Conservation (phyloP, 352 stramenopile genomes). For the Globisporangium splendens region DNA sequence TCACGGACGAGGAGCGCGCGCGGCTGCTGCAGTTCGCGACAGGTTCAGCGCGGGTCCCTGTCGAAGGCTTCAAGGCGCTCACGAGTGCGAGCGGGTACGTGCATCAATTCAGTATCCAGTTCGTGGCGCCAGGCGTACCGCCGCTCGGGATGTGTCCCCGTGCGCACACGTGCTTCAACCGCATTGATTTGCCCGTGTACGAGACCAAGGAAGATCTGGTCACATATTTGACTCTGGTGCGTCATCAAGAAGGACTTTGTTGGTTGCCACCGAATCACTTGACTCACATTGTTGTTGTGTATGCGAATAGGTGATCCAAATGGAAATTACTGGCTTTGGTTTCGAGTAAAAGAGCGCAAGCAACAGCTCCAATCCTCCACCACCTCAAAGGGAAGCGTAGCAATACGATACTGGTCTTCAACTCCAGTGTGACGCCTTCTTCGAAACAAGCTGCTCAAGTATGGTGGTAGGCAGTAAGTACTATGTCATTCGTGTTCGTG, state of each 20-base stretch:
- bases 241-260: constrained; percentile 28
- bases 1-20: constrained; percentile 92
- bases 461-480: no score
- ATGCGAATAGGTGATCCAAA: constrained; percentile 52
- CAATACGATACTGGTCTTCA: no score
- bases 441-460: no score
- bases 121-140: constrained; percentile 44
- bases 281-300: constrained; percentile 48
- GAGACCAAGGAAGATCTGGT: constrained; percentile 80
- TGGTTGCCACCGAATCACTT: background rate
- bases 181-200: constrained; percentile 83
- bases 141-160: constrained; percentile 63
- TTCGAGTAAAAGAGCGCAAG: constrained; percentile 19
- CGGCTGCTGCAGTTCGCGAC: constrained; percentile 97
- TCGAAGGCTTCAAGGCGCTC: constrained; percentile 78
- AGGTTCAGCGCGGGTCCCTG: constrained; percentile 92
- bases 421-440: no score
- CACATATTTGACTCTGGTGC: constrained; percentile 77
- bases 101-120: constrained; percentile 75
- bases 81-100: constrained; percentile 80
- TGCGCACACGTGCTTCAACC: constrained; percentile 89
- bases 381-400: no score
- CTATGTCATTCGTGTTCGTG: no score
- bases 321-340: constrained; percentile 88
- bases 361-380: no score